Base-by-base conservation (phyloP, 2,329 filamentous ascomycete genomes). In the Cladophialophora exuberans region DNA sequence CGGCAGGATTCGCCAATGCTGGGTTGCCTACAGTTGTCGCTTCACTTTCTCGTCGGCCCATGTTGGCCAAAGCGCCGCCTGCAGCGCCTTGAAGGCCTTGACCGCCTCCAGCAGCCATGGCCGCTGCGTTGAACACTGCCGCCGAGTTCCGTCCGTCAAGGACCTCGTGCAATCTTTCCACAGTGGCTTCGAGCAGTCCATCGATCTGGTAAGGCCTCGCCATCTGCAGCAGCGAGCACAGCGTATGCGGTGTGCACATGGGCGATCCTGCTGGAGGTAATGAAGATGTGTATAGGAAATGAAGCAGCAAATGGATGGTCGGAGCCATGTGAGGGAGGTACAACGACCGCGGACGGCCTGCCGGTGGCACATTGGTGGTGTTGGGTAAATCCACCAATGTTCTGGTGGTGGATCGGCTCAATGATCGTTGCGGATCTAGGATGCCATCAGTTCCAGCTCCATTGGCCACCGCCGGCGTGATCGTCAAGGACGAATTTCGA, bases 101-200 rank as follows among this genome's bases (percentile, higher is more conserved):
- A 0, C 94, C 94, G 22, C 94, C 92, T 9, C 94, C 94, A 1
- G 94, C 94, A 0, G 92, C 94, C 94, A 97, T 97, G 49, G 94
- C 94, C 0, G 93, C 94, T 0, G 94, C 94, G 63, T 99, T 99
- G 78, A 99, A 99, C 0, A 99, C 92, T 4, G 94, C 94, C 0
- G 94, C 94, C 0, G 94, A 93, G 64, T 97, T 99, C 42, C 93
- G 83, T 43, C 90, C 94, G 70, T 99, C 94, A 3, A 99, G 83
- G 0, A 95, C 83, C 25, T 89, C 82, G 67, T 99, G 94, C 0
- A 99, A 79, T 6, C 93, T 84, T 71, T 97, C 91, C 7, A 97
- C 90, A 1, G 95, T 90, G 0, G 90, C 90, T 74, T 99, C 94
- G 1, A 97, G 78, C 2, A 99, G 81, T 0, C 94, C 94, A 65